Evolutionary conservation across 441 rosid species (phyloP), one percentile per base, ranked within the genome.

Genomic region (Omphalea diandra): DNA sequence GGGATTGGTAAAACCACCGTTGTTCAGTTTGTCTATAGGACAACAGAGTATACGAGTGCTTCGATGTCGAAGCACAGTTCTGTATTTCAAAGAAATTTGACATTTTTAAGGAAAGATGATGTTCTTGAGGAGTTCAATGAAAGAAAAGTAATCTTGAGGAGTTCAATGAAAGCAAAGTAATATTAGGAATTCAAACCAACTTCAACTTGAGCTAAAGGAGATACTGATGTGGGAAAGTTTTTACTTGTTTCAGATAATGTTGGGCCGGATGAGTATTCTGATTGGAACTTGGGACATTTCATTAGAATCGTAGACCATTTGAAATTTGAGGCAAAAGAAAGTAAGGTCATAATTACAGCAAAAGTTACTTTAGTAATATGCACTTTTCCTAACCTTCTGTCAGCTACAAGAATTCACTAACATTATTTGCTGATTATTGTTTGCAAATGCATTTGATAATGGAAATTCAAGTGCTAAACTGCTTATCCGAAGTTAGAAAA

Each of bases 361-460:
- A 31, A 43, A 4, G 63, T 58, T 5, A 43, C 63, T 32, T 33
- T 43, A 17, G 63, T 58, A 10, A 58, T 58, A 43, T 18, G 38
- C 4, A 7, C 63, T 6, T 7, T 32, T 58, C 12, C 43, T 4
- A n/a, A 5, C 57, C 11, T 40, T 40, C 26, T 24, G 26, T 53
- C 57, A 53, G 24, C 57, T 53, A 8, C 14, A 53, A 2, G 57
- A 26, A 26, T 22, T 53, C 17, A 53, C 57, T 53, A 10, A 53
- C 22, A 32, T 24, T 8, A 24, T 7, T 53, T 22, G 57, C 12
- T 53, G 57, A 32, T 24, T 26, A 24, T 26, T 53, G 17, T 53
- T 53, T 26, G 32, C 57, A 52, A 52, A 52, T 52, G 56, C 56
- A 52, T 52, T 52, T 52, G 56, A 52, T 52, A 53, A 53, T 53